Percentiles rank a stretch among this genome's conserved stretches.
These are phyloP conservation scores for Dioszegia crocea DNA, from an alignment of 768 basidiomycete genomes.

Conservation along the genomic window DNA sequence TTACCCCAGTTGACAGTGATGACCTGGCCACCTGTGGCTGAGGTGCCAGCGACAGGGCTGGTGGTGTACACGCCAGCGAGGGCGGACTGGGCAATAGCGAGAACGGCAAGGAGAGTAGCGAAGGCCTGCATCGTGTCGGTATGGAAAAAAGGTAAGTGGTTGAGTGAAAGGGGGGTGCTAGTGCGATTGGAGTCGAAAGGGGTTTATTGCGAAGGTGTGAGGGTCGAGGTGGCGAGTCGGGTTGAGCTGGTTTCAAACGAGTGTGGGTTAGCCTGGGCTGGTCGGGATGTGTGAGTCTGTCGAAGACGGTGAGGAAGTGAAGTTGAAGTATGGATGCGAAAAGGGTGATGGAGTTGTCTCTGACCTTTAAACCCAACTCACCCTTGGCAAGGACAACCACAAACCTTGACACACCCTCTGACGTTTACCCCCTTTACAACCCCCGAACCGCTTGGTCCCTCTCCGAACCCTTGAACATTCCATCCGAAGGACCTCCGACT, in stretches of 20 bases:
- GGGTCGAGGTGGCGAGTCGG: background rate
- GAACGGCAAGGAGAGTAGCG: constrained; percentile 20
- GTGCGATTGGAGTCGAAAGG: background rate
- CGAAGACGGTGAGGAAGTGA: background rate
- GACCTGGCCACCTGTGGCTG: constrained; percentile 36
- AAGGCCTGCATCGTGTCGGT: constrained; percentile 31
- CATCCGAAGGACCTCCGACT: background rate
- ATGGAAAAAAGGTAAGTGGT: background rate
- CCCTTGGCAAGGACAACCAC: background rate
- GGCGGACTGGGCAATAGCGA: constrained; percentile 32
- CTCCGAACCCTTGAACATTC: too few species aligned
- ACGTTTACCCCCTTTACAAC: background rate
- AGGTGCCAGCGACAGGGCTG: constrained; percentile 32
- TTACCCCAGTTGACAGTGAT: constrained; percentile 46
- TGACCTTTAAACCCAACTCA: too few species aligned
- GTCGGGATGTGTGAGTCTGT: background rate
- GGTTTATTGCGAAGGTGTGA: background rate
- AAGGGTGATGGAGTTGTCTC: background rate
- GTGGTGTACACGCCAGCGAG: constrained; percentile 48
- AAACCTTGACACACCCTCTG: background rate
- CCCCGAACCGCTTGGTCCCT: background rate
- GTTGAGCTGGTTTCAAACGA: constrained; percentile 8
- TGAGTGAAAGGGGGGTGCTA: background rate
- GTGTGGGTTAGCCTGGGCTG: constrained; percentile 3
- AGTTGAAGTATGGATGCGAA: constrained; percentile 5